Base-by-base conservation (phyloP, 768 basidiomycete species). In the Auriscalpium orientale region DNA sequence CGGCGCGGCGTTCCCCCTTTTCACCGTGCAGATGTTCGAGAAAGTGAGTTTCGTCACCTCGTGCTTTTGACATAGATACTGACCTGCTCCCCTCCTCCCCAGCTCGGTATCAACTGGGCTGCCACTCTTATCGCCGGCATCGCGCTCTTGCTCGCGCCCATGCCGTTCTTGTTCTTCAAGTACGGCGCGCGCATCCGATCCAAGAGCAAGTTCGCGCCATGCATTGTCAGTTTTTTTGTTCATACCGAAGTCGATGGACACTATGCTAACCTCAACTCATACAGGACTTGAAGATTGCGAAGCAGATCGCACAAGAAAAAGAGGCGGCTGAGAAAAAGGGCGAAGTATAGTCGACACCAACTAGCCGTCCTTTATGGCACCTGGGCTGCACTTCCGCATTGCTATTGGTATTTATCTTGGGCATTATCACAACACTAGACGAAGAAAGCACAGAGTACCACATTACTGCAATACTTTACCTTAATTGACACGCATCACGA, bases 61-160 rank as follows among this genome's bases (percentile, higher is more conserved):
- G 12, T 18, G 22, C 28, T 45, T 16, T 12, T 54, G 33, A 11
- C 38, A 11, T 11, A 7, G 10, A 5, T 15, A 5, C 38, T 37
- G 28, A 15, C 35, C 18, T 18, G 10, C 15, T 15, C n/a, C 12
- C 15, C n/a, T 22, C 40, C n/a, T 13, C 20, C 10, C 16, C 28
- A 53, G 51, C 53, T 57, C 51, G 48, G 53, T 3, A 49, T 54
- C 8, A 58, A 58, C 35, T 54, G 57, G 57, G 57, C 57, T 13
- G 36, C 53, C 8, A 58, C 48, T 10, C 53, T 58, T 13, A 54
- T 54, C 35, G 57, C 46, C 11, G 37, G 34, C 13, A 13, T 54
- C 44, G 40, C 34, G 0, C 8, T 49, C 18, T 8, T 54, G 4
- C 43, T 58, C 18, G 18, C 40, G 12, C 57, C 53, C 10, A 54